Base-by-base conservation (phyloP, 176 grass and related monocot genomes). In the Triticum timopheevii region DNA sequence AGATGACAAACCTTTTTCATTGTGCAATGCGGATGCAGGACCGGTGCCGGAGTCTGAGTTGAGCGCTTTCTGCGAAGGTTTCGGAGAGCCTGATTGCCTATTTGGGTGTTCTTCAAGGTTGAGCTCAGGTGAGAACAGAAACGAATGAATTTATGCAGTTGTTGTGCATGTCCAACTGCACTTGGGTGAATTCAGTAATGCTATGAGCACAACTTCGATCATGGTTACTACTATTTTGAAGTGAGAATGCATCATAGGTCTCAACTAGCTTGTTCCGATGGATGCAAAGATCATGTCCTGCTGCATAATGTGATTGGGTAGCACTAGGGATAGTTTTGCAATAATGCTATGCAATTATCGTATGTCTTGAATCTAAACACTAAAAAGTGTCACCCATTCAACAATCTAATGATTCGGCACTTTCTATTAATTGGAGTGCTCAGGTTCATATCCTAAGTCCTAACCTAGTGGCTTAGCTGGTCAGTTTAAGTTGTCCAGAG, bases 21-120 rank as follows among this genome's bases (percentile, higher is more conserved):
- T 27, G 34, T 63, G 58, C 7, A 13, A 79, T 79, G 77, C 22
- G 65, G 40, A 24, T 79, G 30, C 83, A 78, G 73, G 83, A 22
- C 5, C 35, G 52, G 52, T 2, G 1, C 27, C 12, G 27, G 13
- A 78, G 12, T 25, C 73, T 35, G 33, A 65, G 35, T 40, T 4
- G 11, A 50, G 40, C 30, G 25, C 69, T 65, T 65, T 68, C 40
- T 2, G 13, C 35, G 4, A 69, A 79, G 73, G 61, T 56, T 70
- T 86, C 78, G 84, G 15, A 1, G 25, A 25, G 25, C 25, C 25
- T 25, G 25, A 25, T 83, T 83, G 23, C n/a, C 27, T 82, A 19
- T 82, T 34, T 11, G 62, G 62, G 19, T 47, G 24, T 69, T 69
- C 16, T 69, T 17, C 3, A 69, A 69, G 42, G 25, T 24, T 69